These are phyloP conservation scores for Pythium aquatile DNA, from an alignment of 352 stramenopile genomes.

Conservation along the genomic window DNA sequence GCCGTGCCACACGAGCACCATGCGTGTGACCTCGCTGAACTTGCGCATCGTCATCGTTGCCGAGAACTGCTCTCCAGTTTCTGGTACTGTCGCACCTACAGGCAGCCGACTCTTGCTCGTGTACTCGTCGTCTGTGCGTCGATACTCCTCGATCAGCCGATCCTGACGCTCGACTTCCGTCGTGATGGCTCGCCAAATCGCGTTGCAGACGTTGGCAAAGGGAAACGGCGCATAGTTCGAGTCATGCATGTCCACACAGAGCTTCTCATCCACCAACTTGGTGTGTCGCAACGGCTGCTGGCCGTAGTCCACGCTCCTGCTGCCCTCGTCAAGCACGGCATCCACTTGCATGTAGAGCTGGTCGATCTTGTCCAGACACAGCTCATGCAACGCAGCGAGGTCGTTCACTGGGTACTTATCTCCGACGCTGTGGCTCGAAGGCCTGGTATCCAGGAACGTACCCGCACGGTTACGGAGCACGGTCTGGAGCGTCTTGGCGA, in stretches of 20 bases:
- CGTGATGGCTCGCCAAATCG: conserved; percentile 16
- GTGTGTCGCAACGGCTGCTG: not conserved
- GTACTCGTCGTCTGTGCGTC: conserved; percentile 18
- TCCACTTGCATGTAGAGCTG: conserved; percentile 8
- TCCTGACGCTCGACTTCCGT: conserved; percentile 17
- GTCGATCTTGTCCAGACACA: conserved; percentile 22
- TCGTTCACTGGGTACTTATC: conserved; percentile 11
- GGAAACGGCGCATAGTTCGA: conserved; percentile 7
- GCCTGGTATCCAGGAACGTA: conserved; percentile 7
- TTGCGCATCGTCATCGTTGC: conserved; percentile 10
- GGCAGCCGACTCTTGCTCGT: not conserved
- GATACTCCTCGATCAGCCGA: conserved; percentile 6
- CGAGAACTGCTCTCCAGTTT: not conserved
- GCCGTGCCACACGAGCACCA: conserved; percentile 16
- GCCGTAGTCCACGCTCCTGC: not conserved
- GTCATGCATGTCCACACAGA: not conserved
- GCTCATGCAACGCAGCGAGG: conserved; percentile 11
- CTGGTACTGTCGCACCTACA: too few species aligned
- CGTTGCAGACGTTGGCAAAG: conserved; percentile 13
- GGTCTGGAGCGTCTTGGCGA: conserved; percentile 11
- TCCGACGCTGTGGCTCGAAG: too few species aligned
- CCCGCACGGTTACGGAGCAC: conserved; percentile 14
- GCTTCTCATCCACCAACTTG: not conserved
- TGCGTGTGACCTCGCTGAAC: conserved; percentile 9
- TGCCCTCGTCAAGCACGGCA: not conserved